These are phyloP conservation scores for Hymenoscyphus occultus DNA, from an alignment of 2,329 filamentous ascomycete genomes.

Conservation along the genomic window DNA sequence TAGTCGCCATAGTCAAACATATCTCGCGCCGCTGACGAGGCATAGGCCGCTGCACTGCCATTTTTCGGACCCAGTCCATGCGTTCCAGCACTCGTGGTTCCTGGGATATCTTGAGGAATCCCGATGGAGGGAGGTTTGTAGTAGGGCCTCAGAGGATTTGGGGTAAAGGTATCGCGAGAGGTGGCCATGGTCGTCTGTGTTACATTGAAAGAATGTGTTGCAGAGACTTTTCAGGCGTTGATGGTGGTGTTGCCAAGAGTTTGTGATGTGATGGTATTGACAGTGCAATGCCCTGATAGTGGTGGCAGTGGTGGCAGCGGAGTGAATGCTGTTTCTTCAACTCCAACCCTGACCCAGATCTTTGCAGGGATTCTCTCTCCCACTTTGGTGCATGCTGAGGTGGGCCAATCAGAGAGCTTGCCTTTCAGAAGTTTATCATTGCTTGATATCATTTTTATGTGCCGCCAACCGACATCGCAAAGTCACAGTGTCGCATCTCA, in stretches of 20 bases:
- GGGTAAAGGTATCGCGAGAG: slow-evolving; percentile 49
- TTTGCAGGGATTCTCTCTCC: not conserved
- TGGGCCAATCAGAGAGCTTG: not conserved
- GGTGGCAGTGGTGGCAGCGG: no score
- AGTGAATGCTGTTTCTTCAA: no score
- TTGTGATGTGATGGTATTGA: not conserved
- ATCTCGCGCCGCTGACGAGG: slow-evolving; percentile 69
- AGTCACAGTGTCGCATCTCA: not conserved
- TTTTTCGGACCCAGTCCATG: slow-evolving; percentile 35
- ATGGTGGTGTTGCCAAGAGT: not conserved
- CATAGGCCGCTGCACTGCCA: slow-evolving; percentile 48
- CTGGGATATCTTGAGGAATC: slow-evolving; percentile 44
- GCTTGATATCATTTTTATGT: not conserved
- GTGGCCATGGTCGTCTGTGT: slow-evolving; percentile 41
- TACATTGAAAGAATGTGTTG: not conserved
- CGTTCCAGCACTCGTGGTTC: slow-evolving; percentile 37
- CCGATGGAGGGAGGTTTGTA: slow-evolving; percentile 66
- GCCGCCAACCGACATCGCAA: not conserved
- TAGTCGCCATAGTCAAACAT: slow-evolving; percentile 92
- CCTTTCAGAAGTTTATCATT: not conserved
- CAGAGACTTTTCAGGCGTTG: not conserved
- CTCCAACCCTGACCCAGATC: not conserved
- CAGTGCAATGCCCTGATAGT: not conserved
- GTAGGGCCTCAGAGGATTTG: slow-evolving; percentile 59
- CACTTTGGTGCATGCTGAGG: not conserved